Conservation (phyloP, 2,329 filamentous ascomycete genomes). For the Penicillium brasilianum region DNA sequence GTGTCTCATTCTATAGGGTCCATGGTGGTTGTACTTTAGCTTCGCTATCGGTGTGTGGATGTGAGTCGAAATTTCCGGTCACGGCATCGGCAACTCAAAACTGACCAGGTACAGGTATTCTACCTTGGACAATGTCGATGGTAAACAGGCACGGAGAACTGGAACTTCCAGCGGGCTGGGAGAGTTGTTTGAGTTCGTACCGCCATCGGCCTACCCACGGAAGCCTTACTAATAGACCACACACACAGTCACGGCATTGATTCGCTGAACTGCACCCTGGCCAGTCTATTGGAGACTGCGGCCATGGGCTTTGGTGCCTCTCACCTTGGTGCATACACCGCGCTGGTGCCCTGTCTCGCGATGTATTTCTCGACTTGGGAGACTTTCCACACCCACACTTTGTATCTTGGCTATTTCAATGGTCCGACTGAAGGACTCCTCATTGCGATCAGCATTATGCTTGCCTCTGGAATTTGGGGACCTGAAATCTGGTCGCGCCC, state of each 20-base stretch:
- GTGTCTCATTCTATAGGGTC: slow-evolving; percentile 61
- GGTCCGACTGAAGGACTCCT: slow-evolving; percentile 95
- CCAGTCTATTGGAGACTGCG: slow-evolving; percentile 85
- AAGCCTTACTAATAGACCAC: slow-evolving; percentile 31
- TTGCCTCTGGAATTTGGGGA: slow-evolving; percentile 83
- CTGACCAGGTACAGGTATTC: slow-evolving; percentile 64
- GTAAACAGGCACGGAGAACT: slow-evolving; percentile 93
- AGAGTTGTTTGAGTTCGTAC: slow-evolving; percentile 83
- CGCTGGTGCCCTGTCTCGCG: slow-evolving; percentile 84
- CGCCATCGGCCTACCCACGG: slow-evolving; percentile 11
- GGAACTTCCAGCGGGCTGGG: slow-evolving; percentile 93
- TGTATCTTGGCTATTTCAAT: slow-evolving; percentile 96
- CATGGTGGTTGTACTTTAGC: slow-evolving; percentile 92
- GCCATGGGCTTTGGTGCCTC: slow-evolving; percentile 90
- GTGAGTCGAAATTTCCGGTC: slow-evolving; percentile 53
- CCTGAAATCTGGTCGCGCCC: slow-evolving; percentile 83
- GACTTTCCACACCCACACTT: slow-evolving; percentile 96
- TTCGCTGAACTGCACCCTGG: slow-evolving; percentile 94
- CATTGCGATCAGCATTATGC: slow-evolving; percentile 85
- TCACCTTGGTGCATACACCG: slow-evolving; percentile 85
- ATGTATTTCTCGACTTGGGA: slow-evolving; percentile 99
- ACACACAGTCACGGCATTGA: slow-evolving; percentile 82
- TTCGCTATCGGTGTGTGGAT: slow-evolving; percentile 96
- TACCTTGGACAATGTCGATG: slow-evolving; percentile 98
- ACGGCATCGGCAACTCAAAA: background rate